These are phyloP conservation scores for Fonsecaea pugnacius DNA, from an alignment of 2,329 filamentous ascomycete species.

Conservation along the genomic window DNA sequence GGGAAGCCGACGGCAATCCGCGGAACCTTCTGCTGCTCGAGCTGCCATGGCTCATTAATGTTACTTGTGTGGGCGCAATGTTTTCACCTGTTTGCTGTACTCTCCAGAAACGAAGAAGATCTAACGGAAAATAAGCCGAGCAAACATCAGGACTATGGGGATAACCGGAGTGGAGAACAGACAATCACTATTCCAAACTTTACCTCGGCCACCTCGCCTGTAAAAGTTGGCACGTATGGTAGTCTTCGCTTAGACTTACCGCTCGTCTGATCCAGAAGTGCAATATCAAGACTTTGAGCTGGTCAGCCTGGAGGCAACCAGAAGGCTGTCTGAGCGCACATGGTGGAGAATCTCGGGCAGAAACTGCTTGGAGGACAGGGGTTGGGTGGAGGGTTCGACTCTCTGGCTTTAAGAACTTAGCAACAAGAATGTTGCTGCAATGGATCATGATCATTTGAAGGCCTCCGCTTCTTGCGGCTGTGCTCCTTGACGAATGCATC, in stretches of 20 bases:
- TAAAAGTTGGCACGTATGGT: slow-evolving; percentile 55
- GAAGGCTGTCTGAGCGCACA: slow-evolving; percentile 22
- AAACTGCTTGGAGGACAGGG: slow-evolving; percentile 1
- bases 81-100: slow-evolving; percentile 42
- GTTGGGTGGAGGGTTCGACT: slow-evolving; percentile 37
- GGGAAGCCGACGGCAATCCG: slow-evolving; percentile 41
- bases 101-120: slow-evolving; percentile 35
- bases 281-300: slow-evolving; percentile 44
- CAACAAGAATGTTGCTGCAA: slow-evolving; percentile 50
- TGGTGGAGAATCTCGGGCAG: slow-evolving; percentile 12
- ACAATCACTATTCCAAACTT: slow-evolving; percentile 43
- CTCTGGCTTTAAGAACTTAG: slow-evolving; percentile 48
- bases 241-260: slow-evolving; percentile 47
- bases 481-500: slow-evolving; percentile 43
- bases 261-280: slow-evolving; percentile 30
- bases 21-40: slow-evolving; percentile 24
- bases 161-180: slow-evolving; percentile 4
- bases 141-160: slow-evolving; percentile 16
- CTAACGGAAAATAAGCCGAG: slow-evolving; percentile 31
- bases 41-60: slow-evolving; percentile 41
- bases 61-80: slow-evolving; percentile 37
- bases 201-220: slow-evolving; percentile 47
- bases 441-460: slow-evolving; percentile 46
- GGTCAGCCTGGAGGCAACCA: slow-evolving; percentile 46
- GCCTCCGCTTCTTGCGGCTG: slow-evolving; percentile 8